phyloP scores from a whole-genome alignment of 257 asterid species.

The Nicotiana otophora region DNA sequence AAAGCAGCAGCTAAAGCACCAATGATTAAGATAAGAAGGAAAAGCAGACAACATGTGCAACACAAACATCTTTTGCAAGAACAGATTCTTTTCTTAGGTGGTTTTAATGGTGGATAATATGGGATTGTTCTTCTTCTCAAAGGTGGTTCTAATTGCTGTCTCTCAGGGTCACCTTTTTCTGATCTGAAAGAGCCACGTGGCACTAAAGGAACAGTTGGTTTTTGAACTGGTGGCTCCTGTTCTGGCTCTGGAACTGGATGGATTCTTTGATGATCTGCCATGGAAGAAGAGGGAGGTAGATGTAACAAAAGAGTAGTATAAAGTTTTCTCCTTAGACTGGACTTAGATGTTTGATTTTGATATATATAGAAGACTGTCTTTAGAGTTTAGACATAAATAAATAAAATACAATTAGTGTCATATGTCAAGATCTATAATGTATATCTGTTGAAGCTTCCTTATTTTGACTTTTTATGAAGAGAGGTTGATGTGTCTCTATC shows the following conservation, averaged over 20 bases:
- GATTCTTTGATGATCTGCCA: constrained; percentile 75
- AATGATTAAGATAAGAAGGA: constrained; percentile 32
- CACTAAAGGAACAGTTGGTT: constrained; percentile 63
- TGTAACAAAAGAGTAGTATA: not conserved
- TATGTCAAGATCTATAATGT: not conserved
- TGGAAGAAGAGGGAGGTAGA: not conserved
- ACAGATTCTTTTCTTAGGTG: constrained; percentile 50
- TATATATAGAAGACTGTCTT: not conserved
- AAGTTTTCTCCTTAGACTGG: not conserved
- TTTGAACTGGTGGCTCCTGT: constrained; percentile 16
- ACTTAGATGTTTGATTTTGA: not conserved
- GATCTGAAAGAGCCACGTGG: constrained; percentile 51
- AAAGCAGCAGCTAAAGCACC: constrained; percentile 55
- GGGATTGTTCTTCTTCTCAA: constrained; percentile 10
- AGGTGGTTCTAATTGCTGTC: constrained; percentile 7
- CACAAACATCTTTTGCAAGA: constrained; percentile 60
- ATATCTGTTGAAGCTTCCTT: not conserved
- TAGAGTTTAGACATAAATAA: not conserved
- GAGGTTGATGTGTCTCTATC: constrained; percentile 9
- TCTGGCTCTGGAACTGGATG: constrained; percentile 67
- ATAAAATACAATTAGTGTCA: not conserved
- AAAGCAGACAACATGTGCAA: constrained; percentile 50
- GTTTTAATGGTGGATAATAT: constrained; percentile 25
- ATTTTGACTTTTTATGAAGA: not conserved
- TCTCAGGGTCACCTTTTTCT: constrained; percentile 73